These are phyloP conservation scores for Atkinsonella hypoxylon DNA, from an alignment of 2,329 filamentous ascomycete genomes.

Conservation along the genomic window DNA sequence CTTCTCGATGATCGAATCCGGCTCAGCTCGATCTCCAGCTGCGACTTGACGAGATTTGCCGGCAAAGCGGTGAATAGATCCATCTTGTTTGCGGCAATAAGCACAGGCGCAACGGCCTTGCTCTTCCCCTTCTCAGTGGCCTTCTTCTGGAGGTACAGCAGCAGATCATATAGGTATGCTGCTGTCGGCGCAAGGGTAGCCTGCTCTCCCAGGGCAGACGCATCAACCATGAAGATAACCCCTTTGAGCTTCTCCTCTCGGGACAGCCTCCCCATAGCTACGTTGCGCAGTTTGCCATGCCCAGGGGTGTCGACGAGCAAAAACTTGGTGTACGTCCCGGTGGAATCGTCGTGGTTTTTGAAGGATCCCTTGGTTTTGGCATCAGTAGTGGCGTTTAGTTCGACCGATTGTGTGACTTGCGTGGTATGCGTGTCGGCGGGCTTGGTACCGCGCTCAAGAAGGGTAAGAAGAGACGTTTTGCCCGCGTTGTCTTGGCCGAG, in stretches of 20 bases:
- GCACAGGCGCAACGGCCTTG: conserved; percentile 47
- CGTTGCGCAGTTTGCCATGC: conserved; percentile 80
- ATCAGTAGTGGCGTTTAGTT: conserved; percentile 41
- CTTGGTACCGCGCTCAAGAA: conserved; percentile 46
- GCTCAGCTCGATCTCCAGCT: conserved; percentile 70
- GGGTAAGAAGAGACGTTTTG: conserved; percentile 79
- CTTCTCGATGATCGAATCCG: conserved; percentile 65
- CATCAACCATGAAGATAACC: conserved; percentile 82
- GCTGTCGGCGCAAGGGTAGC: conserved; percentile 60
- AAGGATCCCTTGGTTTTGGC: conserved; percentile 31
- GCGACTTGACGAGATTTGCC: conserved; percentile 58
- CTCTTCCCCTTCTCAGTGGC: conserved; percentile 31
- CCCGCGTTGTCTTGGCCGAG: conserved; percentile 71
- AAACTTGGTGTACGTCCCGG: conserved; percentile 54
- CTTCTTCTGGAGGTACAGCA: conserved; percentile 71
- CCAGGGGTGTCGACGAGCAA: conserved; percentile 82
- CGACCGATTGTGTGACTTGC: conserved; percentile 36
- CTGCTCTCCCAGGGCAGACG: conserved; percentile 50
- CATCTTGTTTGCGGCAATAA: conserved; percentile 89
- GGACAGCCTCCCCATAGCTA: conserved; percentile 43
- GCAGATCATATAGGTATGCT: conserved; percentile 75
- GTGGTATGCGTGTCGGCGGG: conserved; percentile 42
- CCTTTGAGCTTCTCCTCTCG: conserved; percentile 46
- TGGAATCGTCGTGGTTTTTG: conserved; percentile 43
- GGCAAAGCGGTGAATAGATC: conserved; percentile 92